Conservation (phyloP, 768 basidiomycete species). For the Clitopilus passeckerianus region DNA sequence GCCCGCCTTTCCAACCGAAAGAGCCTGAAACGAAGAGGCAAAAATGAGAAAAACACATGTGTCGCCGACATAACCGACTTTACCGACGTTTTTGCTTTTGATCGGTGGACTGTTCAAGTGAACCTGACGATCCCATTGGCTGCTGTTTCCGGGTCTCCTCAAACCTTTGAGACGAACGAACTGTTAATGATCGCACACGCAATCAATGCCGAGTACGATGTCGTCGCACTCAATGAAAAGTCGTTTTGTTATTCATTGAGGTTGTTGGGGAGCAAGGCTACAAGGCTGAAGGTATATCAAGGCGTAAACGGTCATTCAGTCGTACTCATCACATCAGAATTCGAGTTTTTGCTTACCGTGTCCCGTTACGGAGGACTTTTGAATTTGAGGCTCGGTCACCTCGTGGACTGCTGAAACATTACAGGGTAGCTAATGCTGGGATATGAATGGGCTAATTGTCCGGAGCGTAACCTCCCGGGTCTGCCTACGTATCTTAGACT, state of each 20-base stretch:
- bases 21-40: not conserved
- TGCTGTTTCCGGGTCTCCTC: not conserved
- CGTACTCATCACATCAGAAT: too few species aligned
- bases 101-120: not conserved
- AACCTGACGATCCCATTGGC: not conserved
- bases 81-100: not conserved
- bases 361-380: too few species aligned
- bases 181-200: not conserved
- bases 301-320: too few species aligned
- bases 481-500: too few species aligned
- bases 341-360: too few species aligned
- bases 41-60: not conserved
- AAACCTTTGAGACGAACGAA: not conserved
- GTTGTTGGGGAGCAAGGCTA: not conserved
- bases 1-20: too few species aligned
- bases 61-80: not conserved
- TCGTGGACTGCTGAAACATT: too few species aligned
- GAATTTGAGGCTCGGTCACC: too few species aligned
- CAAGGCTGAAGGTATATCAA: too few species aligned
- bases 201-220: not conserved
- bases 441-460: too few species aligned
- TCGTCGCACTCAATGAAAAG: not conserved
- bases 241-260: not conserved
- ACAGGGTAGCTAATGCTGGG: too few species aligned
- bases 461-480: too few species aligned